A percentile compares a stretch with the other conserved stretches of the same genome.
phyloP scores from a whole-genome alignment of 1,139 yeast genomes.

The Lodderomyces margitis region DNA sequence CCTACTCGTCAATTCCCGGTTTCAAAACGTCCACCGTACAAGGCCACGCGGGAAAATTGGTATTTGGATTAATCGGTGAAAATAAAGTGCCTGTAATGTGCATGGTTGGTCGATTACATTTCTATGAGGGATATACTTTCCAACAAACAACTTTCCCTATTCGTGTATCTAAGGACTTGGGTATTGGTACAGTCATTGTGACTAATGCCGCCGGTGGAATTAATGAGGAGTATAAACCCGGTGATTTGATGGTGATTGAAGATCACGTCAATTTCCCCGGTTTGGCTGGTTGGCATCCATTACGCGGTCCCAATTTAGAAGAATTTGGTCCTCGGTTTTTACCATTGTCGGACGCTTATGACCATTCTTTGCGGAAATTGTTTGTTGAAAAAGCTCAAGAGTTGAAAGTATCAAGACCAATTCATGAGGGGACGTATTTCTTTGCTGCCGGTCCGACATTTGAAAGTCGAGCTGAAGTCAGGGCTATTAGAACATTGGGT shows the following conservation, averaged over 20 bases:
- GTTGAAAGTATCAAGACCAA: slow-evolving; percentile 53
- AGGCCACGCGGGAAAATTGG: slow-evolving; percentile 84
- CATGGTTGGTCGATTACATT: slow-evolving; percentile 91
- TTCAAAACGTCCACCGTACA: slow-evolving; percentile 79
- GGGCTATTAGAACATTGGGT: slow-evolving; percentile 68
- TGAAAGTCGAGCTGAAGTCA: slow-evolving; percentile 90
- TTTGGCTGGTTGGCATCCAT: slow-evolving; percentile 80
- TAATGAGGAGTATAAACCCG: slow-evolving; percentile 63
- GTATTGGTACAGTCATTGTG: slow-evolving; percentile 61
- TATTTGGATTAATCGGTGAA: slow-evolving; percentile 73
- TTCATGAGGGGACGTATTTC: slow-evolving; percentile 85
- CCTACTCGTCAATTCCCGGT: slow-evolving; percentile 74
- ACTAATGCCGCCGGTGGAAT: slow-evolving; percentile 97
- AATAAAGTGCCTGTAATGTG: slow-evolving; percentile 79
- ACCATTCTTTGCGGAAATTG: slow-evolving; percentile 60
- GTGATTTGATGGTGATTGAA: slow-evolving; percentile 85
- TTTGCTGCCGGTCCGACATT: slow-evolving; percentile 93
- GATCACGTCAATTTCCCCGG: slow-evolving; percentile 94
- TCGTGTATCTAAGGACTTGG: slow-evolving; percentile 66
- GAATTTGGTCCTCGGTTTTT: slow-evolving; percentile 82
- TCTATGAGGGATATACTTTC: slow-evolving; percentile 85
- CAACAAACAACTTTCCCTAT: slow-evolving; percentile 84
- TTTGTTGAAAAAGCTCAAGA: slow-evolving; percentile 54
- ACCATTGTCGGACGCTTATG: slow-evolving; percentile 89
- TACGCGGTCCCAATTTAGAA: slow-evolving; percentile 83